Conservation (phyloP, 2,329 filamentous ascomycete genomes). For the Phoma sp. region DNA sequence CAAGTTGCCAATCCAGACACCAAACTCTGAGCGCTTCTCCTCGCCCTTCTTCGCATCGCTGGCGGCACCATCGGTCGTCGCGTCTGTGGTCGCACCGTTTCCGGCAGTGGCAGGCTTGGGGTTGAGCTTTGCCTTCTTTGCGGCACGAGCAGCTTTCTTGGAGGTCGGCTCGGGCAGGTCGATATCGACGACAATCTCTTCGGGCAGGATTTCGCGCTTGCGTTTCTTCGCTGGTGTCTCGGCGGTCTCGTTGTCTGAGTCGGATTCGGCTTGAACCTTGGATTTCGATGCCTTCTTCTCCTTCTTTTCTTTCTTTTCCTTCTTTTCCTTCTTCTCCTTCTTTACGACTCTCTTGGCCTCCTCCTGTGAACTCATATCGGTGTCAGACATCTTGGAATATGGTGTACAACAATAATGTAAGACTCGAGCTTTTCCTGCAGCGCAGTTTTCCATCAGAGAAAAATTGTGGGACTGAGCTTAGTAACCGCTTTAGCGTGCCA, state of each 20-base stretch:
- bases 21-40: conserved; percentile 74
- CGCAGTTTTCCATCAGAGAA: conserved; percentile 17
- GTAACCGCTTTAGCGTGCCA: conserved; percentile 13
- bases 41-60: conserved; percentile 48
- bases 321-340: conserved; percentile 36
- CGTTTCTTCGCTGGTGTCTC: conserved; percentile 52
- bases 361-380: conserved; percentile 18
- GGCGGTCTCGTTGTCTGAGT: conserved; percentile 22
- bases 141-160: conserved; percentile 87
- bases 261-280: conserved; percentile 21
- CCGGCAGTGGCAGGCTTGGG: conserved; percentile 29
- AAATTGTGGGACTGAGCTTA: conserved; percentile 11
- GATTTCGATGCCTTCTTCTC: conserved; percentile 33
- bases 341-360: conserved; percentile 21
- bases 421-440: conserved; percentile 13
- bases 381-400: conserved; percentile 15
- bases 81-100: conserved; percentile 12
- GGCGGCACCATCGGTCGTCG: conserved; percentile 20
- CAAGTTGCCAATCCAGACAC: conserved; percentile 96
- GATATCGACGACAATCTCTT: conserved; percentile 85
- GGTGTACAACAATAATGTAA: not conserved
- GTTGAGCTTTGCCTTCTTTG: conserved; percentile 79
- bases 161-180: conserved; percentile 90
- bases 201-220: conserved; percentile 65
- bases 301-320: conserved; percentile 38